These are phyloP conservation scores for Cercospora sesami DNA, from an alignment of 2,329 filamentous ascomycete genomes.

Conservation along the genomic window DNA sequence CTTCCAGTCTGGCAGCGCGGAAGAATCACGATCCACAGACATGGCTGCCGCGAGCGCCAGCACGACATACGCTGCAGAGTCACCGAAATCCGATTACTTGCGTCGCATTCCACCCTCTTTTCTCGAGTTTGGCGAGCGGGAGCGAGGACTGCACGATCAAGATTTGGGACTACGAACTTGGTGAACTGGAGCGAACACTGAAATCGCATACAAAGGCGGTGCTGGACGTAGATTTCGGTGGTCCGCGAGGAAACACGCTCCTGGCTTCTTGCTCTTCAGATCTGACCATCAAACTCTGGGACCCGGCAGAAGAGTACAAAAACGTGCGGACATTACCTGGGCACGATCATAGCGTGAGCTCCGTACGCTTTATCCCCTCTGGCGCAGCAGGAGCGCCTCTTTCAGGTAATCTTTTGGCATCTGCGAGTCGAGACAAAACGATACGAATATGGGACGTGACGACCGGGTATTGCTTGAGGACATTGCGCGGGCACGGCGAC, in stretches of 20 bases:
- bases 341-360: slow-evolving; percentile 88
- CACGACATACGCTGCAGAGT: slow-evolving; percentile 78
- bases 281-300: slow-evolving; percentile 92
- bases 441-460: slow-evolving; percentile 90
- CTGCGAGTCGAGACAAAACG: slow-evolving; percentile 80
- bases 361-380: slow-evolving; percentile 83
- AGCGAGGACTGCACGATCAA: slow-evolving; percentile 94
- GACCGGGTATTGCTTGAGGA: slow-evolving; percentile 89
- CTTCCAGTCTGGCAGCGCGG: slow-evolving; percentile 67
- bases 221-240: slow-evolving; percentile 85
- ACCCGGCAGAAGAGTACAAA: slow-evolving; percentile 88
- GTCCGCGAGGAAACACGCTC: slow-evolving; percentile 74
- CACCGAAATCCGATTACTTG: slow-evolving; percentile 80
- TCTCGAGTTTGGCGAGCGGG: slow-evolving; percentile 84
- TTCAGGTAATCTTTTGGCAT: slow-evolving; percentile 83
- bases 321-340: slow-evolving; percentile 89
- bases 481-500: slow-evolving; percentile 78
- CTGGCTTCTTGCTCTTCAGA: slow-evolving; percentile 84
- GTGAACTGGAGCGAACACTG: slow-evolving; percentile 83
- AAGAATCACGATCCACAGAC: slow-evolving; percentile 79
- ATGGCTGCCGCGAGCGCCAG: slow-evolving; percentile 83
- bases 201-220: slow-evolving; percentile 91
- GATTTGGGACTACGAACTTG: slow-evolving; percentile 95
- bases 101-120: slow-evolving; percentile 88
- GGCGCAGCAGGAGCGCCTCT: slow-evolving; percentile 74